These are phyloP conservation scores for Filobasidium floriforme DNA, from an alignment of 768 basidiomycete genomes.

Conservation along the genomic window DNA sequence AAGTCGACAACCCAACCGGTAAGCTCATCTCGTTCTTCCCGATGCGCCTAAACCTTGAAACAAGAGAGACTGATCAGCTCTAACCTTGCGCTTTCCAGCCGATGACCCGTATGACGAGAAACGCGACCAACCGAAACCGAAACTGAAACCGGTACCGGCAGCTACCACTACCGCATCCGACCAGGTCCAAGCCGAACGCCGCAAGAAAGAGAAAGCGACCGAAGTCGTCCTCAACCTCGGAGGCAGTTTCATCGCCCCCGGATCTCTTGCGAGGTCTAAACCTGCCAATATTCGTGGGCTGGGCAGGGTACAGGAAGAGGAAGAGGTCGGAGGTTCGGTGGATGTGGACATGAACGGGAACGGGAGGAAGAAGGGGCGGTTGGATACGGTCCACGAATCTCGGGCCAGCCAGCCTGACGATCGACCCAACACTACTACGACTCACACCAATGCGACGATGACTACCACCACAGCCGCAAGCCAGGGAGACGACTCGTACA, in stretches of 20 bases:
- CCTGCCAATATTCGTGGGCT: neutral
- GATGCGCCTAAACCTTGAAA: no score
- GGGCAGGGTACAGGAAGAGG: conserved; percentile 5
- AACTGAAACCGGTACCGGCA: neutral
- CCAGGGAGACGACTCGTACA: conserved; percentile 30
- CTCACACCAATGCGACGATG: neutral
- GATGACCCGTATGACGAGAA: conserved; percentile 5
- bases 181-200: neutral
- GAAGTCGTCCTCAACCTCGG: conserved; percentile 14
- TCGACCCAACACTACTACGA: neutral
- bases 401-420: neutral
- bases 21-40: conserved; percentile 5
- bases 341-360: neutral
- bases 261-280: conserved; percentile 8
- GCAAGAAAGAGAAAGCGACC: neutral
- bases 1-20: conserved; percentile 24
- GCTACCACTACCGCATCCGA: neutral
- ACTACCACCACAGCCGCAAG: conserved; percentile 5
- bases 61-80: neutral
- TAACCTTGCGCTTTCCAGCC: neutral
- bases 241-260: conserved; percentile 18
- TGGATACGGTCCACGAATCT: neutral
- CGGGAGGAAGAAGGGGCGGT: neutral
- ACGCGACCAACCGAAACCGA: neutral
- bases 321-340: neutral